phyloP scores from a whole-genome alignment of 1,139 yeast genomes.

The Yamadazyma friedrichii region DNA sequence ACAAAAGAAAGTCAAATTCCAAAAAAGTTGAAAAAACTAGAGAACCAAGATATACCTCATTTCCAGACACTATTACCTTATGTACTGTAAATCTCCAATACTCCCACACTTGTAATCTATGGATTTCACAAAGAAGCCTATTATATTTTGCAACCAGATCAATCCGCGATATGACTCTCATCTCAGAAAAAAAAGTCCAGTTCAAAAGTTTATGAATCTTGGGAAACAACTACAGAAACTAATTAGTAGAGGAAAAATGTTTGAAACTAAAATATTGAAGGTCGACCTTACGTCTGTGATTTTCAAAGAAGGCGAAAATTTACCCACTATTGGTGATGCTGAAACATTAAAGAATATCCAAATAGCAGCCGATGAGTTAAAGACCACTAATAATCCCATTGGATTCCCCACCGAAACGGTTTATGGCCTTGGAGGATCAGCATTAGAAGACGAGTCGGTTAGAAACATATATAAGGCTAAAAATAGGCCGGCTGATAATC shows the following conservation, averaged over 20 bases:
- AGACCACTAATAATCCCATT: conserved; percentile 56
- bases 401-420: conserved; percentile 98
- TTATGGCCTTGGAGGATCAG: conserved; percentile 91
- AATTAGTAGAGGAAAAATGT: conserved; percentile 1
- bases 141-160: conserved; percentile 1
- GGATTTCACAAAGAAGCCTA: too few species aligned
- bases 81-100: too few species aligned
- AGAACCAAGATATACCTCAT: too few species aligned
- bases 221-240: not conserved
- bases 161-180: not conserved
- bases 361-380: conserved; percentile 59
- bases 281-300: conserved; percentile 29
- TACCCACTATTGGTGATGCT: conserved; percentile 49
- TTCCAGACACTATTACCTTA: too few species aligned
- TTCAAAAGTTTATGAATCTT: not conserved
- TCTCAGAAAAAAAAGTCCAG: not conserved
- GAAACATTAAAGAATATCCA: conserved; percentile 49
- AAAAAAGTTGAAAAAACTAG: too few species aligned
- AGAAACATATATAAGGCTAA: conserved; percentile 78
- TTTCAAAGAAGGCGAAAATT: conserved; percentile 21
- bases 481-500: conserved; percentile 93
- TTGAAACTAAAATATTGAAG: conserved; percentile 29
- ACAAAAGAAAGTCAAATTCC: too few species aligned
- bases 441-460: conserved; percentile 72
- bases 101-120: too few species aligned